Conservation (phyloP, 2,329 filamentous ascomycete species). For the Raffaelea arxii region DNA sequence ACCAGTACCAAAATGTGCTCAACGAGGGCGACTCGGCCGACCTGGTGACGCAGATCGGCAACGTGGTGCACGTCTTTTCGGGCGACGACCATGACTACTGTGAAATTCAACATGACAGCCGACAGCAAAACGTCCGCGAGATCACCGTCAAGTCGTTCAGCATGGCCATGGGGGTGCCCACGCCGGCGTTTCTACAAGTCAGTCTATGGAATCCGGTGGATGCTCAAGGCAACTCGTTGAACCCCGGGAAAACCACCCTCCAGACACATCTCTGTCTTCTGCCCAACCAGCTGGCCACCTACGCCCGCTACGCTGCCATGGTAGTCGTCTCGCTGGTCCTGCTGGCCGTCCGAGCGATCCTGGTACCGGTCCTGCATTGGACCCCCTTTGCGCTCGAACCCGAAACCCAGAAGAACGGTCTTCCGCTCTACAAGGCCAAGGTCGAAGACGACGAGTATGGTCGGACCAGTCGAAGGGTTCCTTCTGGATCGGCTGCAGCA, state of each 20-base stretch:
- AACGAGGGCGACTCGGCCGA: conserved; percentile 64
- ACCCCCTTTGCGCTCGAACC: conserved; percentile 43
- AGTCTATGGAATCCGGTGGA: conserved; percentile 91
- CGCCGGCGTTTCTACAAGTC: conserved; percentile 77
- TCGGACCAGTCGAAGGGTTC: conserved; percentile 26
- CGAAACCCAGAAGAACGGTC: conserved; percentile 16
- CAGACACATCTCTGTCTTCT: conserved; percentile 87
- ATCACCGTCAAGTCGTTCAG: conserved; percentile 93
- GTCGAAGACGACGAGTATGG: conserved; percentile 34
- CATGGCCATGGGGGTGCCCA: conserved; percentile 91
- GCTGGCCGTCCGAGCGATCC: conserved; percentile 43
- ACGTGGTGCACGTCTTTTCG: conserved; percentile 79
- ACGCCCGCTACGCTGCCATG: conserved; percentile 65
- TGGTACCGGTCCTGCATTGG: conserved; percentile 45
- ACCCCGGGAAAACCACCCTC: conserved; percentile 42
- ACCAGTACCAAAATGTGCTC: conserved; percentile 96
- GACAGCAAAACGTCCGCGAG: conserved; percentile 58
- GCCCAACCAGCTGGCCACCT: conserved; percentile 78
- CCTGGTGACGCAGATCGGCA: conserved; percentile 68
- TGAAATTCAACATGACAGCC: conserved; percentile 68
- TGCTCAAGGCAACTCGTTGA: conserved; percentile 37
- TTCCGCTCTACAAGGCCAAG: conserved; percentile 46
- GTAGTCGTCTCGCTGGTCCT: conserved; percentile 41
- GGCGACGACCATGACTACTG: conserved; percentile 99
- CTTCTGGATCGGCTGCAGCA: neutral